Base-by-base conservation (phyloP, 2,329 filamentous ascomycete genomes). In the Mollisia scopiformis region DNA sequence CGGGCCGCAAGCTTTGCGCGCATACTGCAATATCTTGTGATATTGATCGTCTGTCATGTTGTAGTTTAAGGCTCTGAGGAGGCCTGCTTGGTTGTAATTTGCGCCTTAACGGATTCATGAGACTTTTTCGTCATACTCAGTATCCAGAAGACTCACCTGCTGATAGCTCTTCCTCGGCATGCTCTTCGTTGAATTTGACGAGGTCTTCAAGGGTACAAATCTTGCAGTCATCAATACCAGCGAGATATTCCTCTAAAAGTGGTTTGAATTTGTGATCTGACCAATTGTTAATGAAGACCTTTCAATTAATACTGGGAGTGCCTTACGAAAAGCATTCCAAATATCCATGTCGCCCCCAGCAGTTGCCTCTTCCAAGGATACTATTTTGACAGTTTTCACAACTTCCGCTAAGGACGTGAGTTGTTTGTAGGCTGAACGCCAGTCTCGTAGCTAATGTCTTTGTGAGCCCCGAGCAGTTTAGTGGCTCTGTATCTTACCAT, bases 141-240 rank as follows among this genome's bases (percentile, higher is more conserved):
- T 47, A 25, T 23, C 19, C 5, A 7, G 37, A 39, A 39, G 23
- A 11, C n/a, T 33, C 39, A 58, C 56, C 35, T 33, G 47, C 13
- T 30, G 56, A 19, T 3, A 58, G 49, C 25, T 58, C 56, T 35
- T 53, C 14, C 5, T 53, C 35, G 2, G 35, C 21, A 41, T 59
- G 25, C 3, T 33, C 50, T 30, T 55, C 19, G 21, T 55, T 59
- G 37, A 59, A 59, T 55, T 47, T 27, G 14, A 59, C 30, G 27
- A 59, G 30, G 13, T 59, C 50, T 7, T 47, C 37, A 13, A 59
- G 39, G 5, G 50, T 55, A 19, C 19, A 10, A 6, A 55, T 28
- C 57, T 55, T 37, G 21, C 21, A 37, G 10, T 28, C 28, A 3
- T 33, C 35, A 28, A 59, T n/a, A 7, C 28, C 23, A 11, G 23